Evolutionary conservation across 495 filamentous ascomycete genomes (phyloP).

Genomic region (Antarctomyces pellizariae): DNA sequence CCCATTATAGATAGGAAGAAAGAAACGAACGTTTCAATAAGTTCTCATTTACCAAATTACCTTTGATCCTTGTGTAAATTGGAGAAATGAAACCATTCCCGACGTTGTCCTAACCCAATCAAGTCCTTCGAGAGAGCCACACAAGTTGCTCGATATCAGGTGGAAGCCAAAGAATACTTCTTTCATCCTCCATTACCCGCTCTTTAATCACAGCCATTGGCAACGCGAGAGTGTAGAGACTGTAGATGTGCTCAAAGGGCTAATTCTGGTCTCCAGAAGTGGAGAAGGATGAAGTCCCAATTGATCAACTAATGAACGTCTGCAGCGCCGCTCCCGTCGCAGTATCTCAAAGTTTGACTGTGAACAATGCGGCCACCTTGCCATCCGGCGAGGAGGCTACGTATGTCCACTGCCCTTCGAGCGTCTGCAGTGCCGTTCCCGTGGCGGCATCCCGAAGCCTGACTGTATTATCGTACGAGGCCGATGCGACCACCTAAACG

Average conservation of each 20-base stretch:
- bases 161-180: constrained; percentile 4
- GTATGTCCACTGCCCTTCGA: constrained; percentile 7
- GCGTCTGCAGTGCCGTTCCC: constrained; percentile 32
- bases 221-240: too few relatives aligned
- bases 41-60: too few relatives aligned
- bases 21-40: too few relatives aligned
- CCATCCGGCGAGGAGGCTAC: constrained; percentile 7
- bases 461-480: constrained; percentile 35
- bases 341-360: constrained; percentile 9
- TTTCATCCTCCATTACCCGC: constrained; percentile 2
- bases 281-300: too few relatives aligned
- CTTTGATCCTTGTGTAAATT: constrained; percentile 4
- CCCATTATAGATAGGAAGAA: too few relatives aligned
- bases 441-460: constrained; percentile 8
- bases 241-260: too few relatives aligned
- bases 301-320: not conserved
- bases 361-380: constrained; percentile 4
- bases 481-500: constrained; percentile 7
- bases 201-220: too few relatives aligned
- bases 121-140: constrained; percentile 1
- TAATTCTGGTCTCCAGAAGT: constrained; percentile 2
- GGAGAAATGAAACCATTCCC: constrained; percentile 4
- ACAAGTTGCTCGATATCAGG: constrained; percentile 5
- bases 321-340: constrained; percentile 1
- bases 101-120: constrained; percentile 5